Evolutionary conservation across 140 eudicot genomes (phyloP), one percentile per base, ranked within the genome.

Genomic region (Senecio squalidus): DNA sequence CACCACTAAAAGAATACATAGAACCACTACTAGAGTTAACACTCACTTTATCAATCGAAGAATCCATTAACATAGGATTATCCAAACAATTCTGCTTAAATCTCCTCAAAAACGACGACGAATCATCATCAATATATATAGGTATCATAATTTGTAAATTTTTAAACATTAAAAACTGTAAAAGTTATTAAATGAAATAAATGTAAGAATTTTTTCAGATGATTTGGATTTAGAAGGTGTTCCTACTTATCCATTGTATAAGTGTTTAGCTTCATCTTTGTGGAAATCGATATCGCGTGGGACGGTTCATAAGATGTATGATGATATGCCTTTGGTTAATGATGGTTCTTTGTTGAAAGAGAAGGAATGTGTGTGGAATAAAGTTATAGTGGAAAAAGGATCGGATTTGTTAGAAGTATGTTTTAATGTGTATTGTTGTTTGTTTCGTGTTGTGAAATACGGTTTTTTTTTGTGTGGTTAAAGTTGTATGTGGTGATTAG

Each of bases 191-290:
- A 34, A 34, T 34, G 11, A 34, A 0, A 3, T 2, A 34, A 34
- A 4, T 34, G 40, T 10, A 34, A 33, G 10, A 14, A 34, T 34
- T 34, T 34, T 9, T 57, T 56, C 94, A 82, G 94, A 60, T 69
- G 48, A 60, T 39, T 68, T 64, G 30, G 48, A 60, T 39, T 68
- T 64, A 34, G 62, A 77, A 68, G 95, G 97, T 48, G 85, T 86
- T 68, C 97, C 88, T 40, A 18, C 72, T 38, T 81, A 83, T 70
- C 91, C 95, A 50, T 74, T 90, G 59, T 90, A 86, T 83, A 90
- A 83, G 77, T 55, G 26, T 60, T 81, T 86, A 30, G 86, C 91
- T 22, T 73, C 82, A 58, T 78, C 96, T 74, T 78, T 91, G 58
- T 73, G 68, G 57, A 77, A 76, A 43, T 59, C 67, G 57, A 78